These are phyloP conservation scores for Oxytropis ochrocephala DNA, from an alignment of 306 rosid species.

Conservation along the genomic window DNA sequence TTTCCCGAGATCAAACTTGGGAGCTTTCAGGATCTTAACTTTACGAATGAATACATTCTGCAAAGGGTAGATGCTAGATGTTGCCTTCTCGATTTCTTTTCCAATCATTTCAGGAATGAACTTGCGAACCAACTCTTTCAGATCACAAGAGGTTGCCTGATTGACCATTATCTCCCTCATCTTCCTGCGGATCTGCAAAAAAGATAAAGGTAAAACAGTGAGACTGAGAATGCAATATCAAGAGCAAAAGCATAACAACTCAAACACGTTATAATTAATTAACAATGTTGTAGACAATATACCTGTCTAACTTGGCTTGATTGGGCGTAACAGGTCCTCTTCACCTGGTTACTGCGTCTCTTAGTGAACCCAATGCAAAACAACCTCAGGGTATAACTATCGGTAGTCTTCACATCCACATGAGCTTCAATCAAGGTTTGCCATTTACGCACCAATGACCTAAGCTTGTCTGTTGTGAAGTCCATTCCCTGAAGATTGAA, in stretches of 20 bases:
- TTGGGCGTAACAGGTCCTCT: slow-evolving; percentile 92
- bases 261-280: neutral
- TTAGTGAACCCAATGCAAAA: slow-evolving; percentile 80
- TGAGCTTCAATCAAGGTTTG: too few relatives aligned
- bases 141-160: too few relatives aligned
- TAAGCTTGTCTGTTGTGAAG: slow-evolving; percentile 29
- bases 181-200: too few relatives aligned
- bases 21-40: slow-evolving; percentile 93
- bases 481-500: slow-evolving; percentile 62
- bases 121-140: too few relatives aligned
- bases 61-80: slow-evolving; percentile 69
- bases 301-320: slow-evolving; percentile 91
- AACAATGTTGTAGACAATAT: neutral
- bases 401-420: too few relatives aligned
- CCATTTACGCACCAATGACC: too few relatives aligned
- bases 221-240: too few relatives aligned
- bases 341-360: slow-evolving; percentile 79
- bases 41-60: slow-evolving; percentile 86
- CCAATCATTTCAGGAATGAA: too few relatives aligned
- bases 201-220: neutral
- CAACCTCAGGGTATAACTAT: too few relatives aligned
- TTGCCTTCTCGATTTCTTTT: slow-evolving; percentile 49
- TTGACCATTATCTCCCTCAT: too few relatives aligned
- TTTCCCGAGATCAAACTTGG: slow-evolving; percentile 89
- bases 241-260: neutral